Conservation (phyloP, 2,329 filamentous ascomycete species). For the Colletotrichum sansevieriae region DNA sequence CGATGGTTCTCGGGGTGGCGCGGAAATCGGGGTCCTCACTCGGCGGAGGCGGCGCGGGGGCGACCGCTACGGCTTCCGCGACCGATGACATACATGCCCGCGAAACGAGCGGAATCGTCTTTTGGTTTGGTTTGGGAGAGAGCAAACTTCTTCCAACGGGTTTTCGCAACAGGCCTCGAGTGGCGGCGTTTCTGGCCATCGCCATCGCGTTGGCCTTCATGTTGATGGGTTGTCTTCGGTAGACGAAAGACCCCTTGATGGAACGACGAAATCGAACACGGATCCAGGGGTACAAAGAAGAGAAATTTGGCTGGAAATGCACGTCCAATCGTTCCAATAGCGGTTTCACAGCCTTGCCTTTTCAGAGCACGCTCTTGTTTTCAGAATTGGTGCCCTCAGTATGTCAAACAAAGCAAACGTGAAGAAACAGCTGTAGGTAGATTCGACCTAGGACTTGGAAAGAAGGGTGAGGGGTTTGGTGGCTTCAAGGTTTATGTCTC, state of each 20-base stretch:
- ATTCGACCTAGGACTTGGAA: background rate
- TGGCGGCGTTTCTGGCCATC: slow-evolving; percentile 11
- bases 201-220: slow-evolving; percentile 25
- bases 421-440: background rate
- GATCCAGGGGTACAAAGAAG: background rate
- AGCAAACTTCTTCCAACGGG: background rate
- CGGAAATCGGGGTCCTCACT: slow-evolving; percentile 11
- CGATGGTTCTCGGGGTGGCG: slow-evolving; percentile 20
- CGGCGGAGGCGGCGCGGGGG: slow-evolving; percentile 34
- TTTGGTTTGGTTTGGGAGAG: background rate
- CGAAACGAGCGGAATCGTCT: background rate
- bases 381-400: too few species aligned
- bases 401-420: background rate
- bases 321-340: too few species aligned
- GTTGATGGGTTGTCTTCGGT: background rate
- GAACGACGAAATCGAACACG: background rate
- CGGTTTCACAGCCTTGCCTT: too few species aligned
- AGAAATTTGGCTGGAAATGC: too few species aligned
- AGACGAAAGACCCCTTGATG: background rate
- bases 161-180: slow-evolving; percentile 19
- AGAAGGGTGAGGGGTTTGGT: slow-evolving; percentile 39
- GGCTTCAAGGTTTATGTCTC: slow-evolving; percentile 30
- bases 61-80: slow-evolving; percentile 26
- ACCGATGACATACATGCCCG: slow-evolving; percentile 37
- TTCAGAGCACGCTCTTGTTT: too few species aligned